Conservation (phyloP, 495 filamentous ascomycete genomes). For the Penicillium verhagenii region DNA sequence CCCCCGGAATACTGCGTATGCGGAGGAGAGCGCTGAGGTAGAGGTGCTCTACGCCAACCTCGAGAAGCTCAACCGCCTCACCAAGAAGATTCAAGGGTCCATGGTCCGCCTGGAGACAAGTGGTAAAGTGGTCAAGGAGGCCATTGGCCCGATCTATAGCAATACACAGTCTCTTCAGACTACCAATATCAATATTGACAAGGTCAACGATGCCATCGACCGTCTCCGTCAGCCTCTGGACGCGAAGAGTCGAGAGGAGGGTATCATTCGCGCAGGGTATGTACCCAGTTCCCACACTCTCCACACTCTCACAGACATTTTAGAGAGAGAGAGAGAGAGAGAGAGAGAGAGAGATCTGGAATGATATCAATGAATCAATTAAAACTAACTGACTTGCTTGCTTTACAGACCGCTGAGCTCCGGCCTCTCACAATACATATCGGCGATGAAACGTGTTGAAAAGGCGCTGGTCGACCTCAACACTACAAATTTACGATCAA, state of each 20-base stretch:
- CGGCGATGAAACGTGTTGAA: conserved; percentile 82
- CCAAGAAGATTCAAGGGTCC: conserved; percentile 90
- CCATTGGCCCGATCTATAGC: conserved; percentile 88
- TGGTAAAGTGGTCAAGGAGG: conserved; percentile 84
- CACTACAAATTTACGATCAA: conserved; percentile 81
- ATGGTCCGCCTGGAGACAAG: conserved; percentile 80
- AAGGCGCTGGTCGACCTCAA: conserved; percentile 78
- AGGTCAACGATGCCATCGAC: conserved; percentile 81
- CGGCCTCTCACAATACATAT: conserved; percentile 77
- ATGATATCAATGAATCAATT: too few species aligned
- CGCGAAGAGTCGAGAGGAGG: conserved; percentile 83
- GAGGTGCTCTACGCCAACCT: conserved; percentile 66
- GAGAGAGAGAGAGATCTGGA: not conserved
- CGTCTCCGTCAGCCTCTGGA: conserved; percentile 83
- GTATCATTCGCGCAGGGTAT: conserved; percentile 81
- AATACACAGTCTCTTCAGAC: conserved; percentile 87
- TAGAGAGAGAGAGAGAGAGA: not conserved
- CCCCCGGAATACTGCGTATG: conserved; percentile 53
- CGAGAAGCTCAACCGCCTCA: conserved; percentile 68
- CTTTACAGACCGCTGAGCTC: conserved; percentile 66
- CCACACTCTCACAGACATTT: not conserved
- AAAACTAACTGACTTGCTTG: not conserved
- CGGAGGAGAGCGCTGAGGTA: conserved; percentile 71
- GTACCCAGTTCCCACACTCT: conserved; percentile 3
- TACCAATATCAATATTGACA: conserved; percentile 84